A percentile compares a stretch with the other conserved stretches of the same genome.
Evolutionary conservation across 2,329 filamentous ascomycete genomes (phyloP).

Genomic region (Aspergillus sp.): DNA sequence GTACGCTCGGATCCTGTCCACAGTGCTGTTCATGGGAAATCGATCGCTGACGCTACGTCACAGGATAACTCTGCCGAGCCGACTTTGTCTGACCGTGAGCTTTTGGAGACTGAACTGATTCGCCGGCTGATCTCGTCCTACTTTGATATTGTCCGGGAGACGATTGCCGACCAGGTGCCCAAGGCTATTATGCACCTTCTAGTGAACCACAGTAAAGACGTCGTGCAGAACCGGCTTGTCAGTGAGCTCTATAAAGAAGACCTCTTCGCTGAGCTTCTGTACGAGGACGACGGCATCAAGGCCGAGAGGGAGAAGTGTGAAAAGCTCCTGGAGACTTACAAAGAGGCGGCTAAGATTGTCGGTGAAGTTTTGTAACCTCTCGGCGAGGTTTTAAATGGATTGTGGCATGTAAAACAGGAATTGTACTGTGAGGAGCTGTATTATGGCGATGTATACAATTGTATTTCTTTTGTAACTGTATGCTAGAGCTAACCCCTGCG

Average conservation of each 20-base stretch:
- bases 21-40: not conserved
- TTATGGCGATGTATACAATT: not conserved
- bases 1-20: slow-evolving; percentile 37
- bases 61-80: slow-evolving; percentile 62
- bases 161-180: slow-evolving; percentile 96
- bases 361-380: slow-evolving; percentile 78
- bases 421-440: not conserved
- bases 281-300: slow-evolving; percentile 97
- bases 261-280: slow-evolving; percentile 87
- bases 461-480: slow-evolving; percentile 6
- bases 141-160: slow-evolving; percentile 98
- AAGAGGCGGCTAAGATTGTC: slow-evolving; percentile 96
- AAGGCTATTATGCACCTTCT: slow-evolving; percentile 99
- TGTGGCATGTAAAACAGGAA: not conserved
- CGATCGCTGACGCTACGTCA: slow-evolving; percentile 6
- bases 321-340: slow-evolving; percentile 90
- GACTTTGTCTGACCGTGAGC: slow-evolving; percentile 89
- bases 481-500: slow-evolving; percentile 1
- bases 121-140: slow-evolving; percentile 95
- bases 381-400: not conserved
- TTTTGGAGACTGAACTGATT: slow-evolving; percentile 96
- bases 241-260: slow-evolving; percentile 92
- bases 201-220: slow-evolving; percentile 97
- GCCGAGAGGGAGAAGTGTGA: slow-evolving; percentile 98
- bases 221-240: slow-evolving; percentile 93